These are phyloP conservation scores for Tulasnella sp. DNA, from an alignment of 768 basidiomycete genomes.

Conservation along the genomic window DNA sequence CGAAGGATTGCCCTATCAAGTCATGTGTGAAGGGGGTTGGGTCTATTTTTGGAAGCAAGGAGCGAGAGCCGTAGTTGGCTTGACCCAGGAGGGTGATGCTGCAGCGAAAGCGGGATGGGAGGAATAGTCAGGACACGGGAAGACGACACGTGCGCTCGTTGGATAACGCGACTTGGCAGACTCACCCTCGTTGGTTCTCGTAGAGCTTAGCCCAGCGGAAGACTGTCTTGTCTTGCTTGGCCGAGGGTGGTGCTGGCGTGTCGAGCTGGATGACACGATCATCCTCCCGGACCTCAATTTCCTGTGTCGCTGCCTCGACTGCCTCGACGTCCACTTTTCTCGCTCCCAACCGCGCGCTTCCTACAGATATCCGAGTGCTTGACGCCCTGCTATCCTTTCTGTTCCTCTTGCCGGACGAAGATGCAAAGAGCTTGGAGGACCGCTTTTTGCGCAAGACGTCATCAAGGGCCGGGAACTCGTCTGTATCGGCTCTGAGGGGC, in stretches of 20 bases:
- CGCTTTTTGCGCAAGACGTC: background rate
- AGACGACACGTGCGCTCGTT: background rate
- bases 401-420: background rate
- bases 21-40: constrained; percentile 54
- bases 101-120: background rate
- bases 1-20: constrained; percentile 29
- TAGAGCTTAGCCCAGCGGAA: constrained; percentile 72
- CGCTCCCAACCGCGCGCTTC: constrained; percentile 16
- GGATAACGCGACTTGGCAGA: background rate
- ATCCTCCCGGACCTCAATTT: background rate
- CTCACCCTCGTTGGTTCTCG: constrained; percentile 75
- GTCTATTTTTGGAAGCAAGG: constrained; percentile 52
- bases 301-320: background rate
- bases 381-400: background rate
- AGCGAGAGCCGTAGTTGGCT: constrained; percentile 56
- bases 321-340: background rate
- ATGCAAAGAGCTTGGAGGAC: background rate
- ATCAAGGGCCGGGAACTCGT: background rate
- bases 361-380: background rate
- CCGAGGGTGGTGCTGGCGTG: background rate
- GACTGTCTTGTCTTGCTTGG: background rate
- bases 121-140: background rate
- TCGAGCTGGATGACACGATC: background rate
- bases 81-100: constrained; percentile 60
- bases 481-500: background rate